Conservation (phyloP, 805 yeast species). For the Candida wancherniae region DNA sequence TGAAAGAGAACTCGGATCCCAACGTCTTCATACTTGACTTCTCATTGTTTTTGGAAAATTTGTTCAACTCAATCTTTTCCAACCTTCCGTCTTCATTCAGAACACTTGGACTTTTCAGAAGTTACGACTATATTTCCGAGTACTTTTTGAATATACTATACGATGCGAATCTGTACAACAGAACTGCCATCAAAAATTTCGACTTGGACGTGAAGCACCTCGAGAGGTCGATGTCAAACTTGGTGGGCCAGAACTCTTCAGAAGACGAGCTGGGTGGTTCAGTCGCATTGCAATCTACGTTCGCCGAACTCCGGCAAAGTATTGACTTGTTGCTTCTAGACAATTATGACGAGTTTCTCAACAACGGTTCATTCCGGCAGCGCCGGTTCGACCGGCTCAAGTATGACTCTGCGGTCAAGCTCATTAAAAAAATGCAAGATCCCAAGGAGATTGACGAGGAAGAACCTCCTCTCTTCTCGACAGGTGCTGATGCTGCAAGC, state of each 20-base stretch:
- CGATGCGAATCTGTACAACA: slow-evolving; percentile 51
- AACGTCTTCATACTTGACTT: slow-evolving; percentile 74
- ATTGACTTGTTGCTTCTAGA: slow-evolving; percentile 66
- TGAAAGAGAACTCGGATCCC: slow-evolving; percentile 51
- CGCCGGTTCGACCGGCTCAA: slow-evolving; percentile 67
- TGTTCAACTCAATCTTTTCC: slow-evolving; percentile 79
- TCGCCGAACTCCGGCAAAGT: slow-evolving; percentile 74
- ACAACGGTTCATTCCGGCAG: slow-evolving; percentile 39
- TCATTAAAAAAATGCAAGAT: slow-evolving; percentile 50
- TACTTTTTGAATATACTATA: slow-evolving; percentile 60
- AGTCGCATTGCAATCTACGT: slow-evolving; percentile 64
- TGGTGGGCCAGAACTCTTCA: slow-evolving; percentile 24
- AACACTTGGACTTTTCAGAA: slow-evolving; percentile 75
- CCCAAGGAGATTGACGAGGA: slow-evolving; percentile 16
- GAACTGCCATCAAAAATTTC: slow-evolving; percentile 64
- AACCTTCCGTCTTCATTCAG: slow-evolving; percentile 75
- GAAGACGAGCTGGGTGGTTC: slow-evolving; percentile 25
- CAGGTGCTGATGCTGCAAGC: slow-evolving; percentile 6
- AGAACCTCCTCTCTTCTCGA: slow-evolving; percentile 2
- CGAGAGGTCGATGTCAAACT: slow-evolving; percentile 48
- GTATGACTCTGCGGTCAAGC: slow-evolving; percentile 61
- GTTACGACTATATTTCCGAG: slow-evolving; percentile 78
- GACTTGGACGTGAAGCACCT: slow-evolving; percentile 75
- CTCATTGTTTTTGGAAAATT: slow-evolving; percentile 77
- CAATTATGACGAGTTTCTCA: slow-evolving; percentile 58